Evolutionary conservation across 2,329 filamentous ascomycete genomes (phyloP), one percentile per base, ranked within the genome.

Genomic region (Colletotrichum orbiculare): DNA sequence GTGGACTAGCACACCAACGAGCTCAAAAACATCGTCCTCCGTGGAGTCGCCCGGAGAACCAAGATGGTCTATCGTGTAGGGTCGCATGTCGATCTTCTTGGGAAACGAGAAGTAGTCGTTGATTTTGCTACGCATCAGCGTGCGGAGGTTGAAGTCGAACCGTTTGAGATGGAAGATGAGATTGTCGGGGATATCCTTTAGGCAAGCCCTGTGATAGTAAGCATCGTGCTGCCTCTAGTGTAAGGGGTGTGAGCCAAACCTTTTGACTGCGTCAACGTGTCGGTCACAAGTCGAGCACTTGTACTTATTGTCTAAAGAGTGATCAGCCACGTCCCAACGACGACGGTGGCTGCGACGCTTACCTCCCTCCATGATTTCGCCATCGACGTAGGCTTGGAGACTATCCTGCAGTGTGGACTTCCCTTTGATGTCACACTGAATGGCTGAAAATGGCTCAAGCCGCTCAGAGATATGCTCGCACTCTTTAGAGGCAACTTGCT

Each of bases 41-140:
- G 79, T 77, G 3, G 84, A 80, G 4, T 82, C 76, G 1, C 83
- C 79, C 4, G 87, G 82, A 61, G 92, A 84, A 68, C 89, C 92
- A 38, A 97, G 85, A 72, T 94, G 86, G 47, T 94, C 91, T n/a
- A 96, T 88, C 13, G 93, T 97, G 79, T 97, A 99, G 0, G 91
- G 92, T 7, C 89, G 88, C 88, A 99, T 92, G 73, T 99, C 90
- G 64, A 99, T 92, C 53, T 83, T 85, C 11, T 85, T 81, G 0
- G 96, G 95, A 69, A 99, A 99, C 6, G 91, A 87, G 74, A 99
- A 99, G 69, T 92, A 87, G 74, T 98, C 96, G 74, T 99, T 97
- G 77, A 98, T 96, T 80, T 99, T 99, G 78, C 87, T 93, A 71
- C 94, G 85, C 78, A 91, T 87, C 75, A 96, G 85, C 2, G 91